Evolutionary conservation across 2,329 filamentous ascomycete genomes (phyloP).

Genomic region (Pseudonectria buxi): DNA sequence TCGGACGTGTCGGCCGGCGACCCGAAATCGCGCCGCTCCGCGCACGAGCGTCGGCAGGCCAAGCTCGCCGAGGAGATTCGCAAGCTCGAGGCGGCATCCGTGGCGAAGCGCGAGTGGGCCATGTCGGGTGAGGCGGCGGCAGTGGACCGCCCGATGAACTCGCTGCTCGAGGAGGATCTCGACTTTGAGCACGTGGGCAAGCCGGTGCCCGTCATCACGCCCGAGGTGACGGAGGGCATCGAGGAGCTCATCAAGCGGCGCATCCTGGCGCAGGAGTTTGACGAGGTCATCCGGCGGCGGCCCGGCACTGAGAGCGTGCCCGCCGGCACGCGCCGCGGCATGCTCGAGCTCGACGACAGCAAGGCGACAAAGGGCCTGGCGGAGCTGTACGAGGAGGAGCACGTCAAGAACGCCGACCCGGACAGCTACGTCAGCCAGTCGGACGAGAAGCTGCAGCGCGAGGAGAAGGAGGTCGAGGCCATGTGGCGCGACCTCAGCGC

Average conservation of each 20-base stretch:
- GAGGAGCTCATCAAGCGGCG: slow-evolving; percentile 91
- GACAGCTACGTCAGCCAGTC: slow-evolving; percentile 71
- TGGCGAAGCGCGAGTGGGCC: slow-evolving; percentile 87
- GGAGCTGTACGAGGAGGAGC: slow-evolving; percentile 91
- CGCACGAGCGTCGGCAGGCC: slow-evolving; percentile 80
- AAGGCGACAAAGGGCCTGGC: slow-evolving; percentile 84
- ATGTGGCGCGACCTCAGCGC: slow-evolving; percentile 77
- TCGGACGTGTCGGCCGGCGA: slow-evolving; percentile 63
- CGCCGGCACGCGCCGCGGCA: slow-evolving; percentile 57
- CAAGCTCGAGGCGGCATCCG: slow-evolving; percentile 78
- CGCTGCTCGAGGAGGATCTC: slow-evolving; percentile 85
- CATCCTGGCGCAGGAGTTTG: slow-evolving; percentile 84
- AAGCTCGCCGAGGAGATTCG: slow-evolving; percentile 87
- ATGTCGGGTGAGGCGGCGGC: slow-evolving; percentile 82
- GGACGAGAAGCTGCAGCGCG: slow-evolving; percentile 73
- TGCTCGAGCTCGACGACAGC: slow-evolving; percentile 75
- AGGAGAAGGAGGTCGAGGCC: slow-evolving; percentile 74
- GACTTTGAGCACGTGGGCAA: slow-evolving; percentile 96
- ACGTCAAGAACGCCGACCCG: slow-evolving; percentile 70
- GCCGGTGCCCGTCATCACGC: slow-evolving; percentile 87
- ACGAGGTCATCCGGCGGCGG: slow-evolving; percentile 78
- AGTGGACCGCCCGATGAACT: slow-evolving; percentile 78
- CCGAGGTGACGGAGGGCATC: slow-evolving; percentile 83
- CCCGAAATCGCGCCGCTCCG: slow-evolving; percentile 67
- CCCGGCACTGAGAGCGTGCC: slow-evolving; percentile 65